Base-by-base conservation (phyloP, 169 alveolate genomes). In the Plasmodium vivax region DNA sequence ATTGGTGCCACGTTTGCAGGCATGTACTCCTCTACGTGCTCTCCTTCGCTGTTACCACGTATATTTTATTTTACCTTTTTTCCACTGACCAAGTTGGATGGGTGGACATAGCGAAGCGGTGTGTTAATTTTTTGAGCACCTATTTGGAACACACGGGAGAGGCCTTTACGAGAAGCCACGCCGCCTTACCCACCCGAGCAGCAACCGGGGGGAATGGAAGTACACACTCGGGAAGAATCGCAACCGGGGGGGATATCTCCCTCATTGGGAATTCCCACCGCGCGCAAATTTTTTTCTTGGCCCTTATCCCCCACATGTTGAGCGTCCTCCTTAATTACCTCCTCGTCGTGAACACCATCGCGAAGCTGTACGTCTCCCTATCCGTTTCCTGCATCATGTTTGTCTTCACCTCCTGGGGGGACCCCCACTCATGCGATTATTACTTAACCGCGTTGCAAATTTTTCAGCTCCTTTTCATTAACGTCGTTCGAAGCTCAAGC, bases 331-430 rank as follows among this genome's bases (percentile, higher is more conserved):
- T 91, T 91, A 91, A 91, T 77, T 91, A 91, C 38, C 41, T 82
- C 47, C 73, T 82, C 51, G 51, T 41, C 23, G 23, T 91, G 74
- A 91, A 72, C 27, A 91, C 92, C 34, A 71, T 91, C 32, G 77
- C 75, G 9, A 91, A 91, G 83, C 38, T 91, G 73, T 91, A 91
- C 58, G 9, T 41, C 38, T 91, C 95, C 10, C 32, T 91, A 4
- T 23, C 54, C 30, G n/a, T 82, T 91, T 91, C 85, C 12, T 91
- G 85, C n/a, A 91, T 81, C 56, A 14, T 71, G 56, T 91, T 91
- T 81, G 47, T 91, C 7, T 72, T 91, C 12, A 88, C 34, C 34
- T 47, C 79, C 19, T 62, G 36, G 47, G 77, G 77, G 32, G 83
- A 30, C 43, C 9, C 43, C 23, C 6, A 30, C 27, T 45, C 32